Base-by-base conservation (phyloP, 2,329 filamentous ascomycete species). In the Fusarium setosum region DNA sequence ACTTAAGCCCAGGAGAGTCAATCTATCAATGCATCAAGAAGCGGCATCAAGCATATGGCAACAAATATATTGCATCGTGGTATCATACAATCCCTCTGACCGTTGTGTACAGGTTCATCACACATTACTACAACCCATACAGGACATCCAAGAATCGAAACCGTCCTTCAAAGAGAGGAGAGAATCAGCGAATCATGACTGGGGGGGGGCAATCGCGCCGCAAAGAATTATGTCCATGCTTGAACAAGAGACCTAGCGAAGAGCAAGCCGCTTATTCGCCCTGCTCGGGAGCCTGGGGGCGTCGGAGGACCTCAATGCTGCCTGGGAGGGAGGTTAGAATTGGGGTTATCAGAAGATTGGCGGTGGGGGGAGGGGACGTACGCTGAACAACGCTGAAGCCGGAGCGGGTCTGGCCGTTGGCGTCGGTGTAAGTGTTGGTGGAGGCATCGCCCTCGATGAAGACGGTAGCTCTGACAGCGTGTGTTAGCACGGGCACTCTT, bases 381-480 rank as follows among this genome's bases (percentile, higher is more conserved):
- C 95, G 90, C 82, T 97, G 93, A 49, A 91, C 79, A 72, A 98
- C 83, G 79, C 83, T 94, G 73, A 97, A 77, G 48, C 81, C 75
- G 54, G 79, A 86, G 69, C 83, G 84, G 71, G 82, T 86, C 79
- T 90, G 90, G 76, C 92, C 92, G 44, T 96, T 91, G 57, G 82
- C 76, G 70, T 91, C 89, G 69, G 91, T 86, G 75, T 88, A 95
- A 41, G 78, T 82, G 70, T 81, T 84, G 81, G 95, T 88, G 68
- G 81, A 82, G 63, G 90, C 91, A 63, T 97, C 93, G 41, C 92
- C 94, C 78, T 98, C 95, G 48, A 98, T 83, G 74, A 88, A 93
- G 64, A 99, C 84, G 49, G 93, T 82, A 13, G 93, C 86, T 61
- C 94, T 97, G 71, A 13, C 34, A 51, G 49, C 53, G 57, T 56